A percentile compares a stretch with the other conserved stretches of the same genome.
Evolutionary conservation across 2,329 filamentous ascomycete species (phyloP).

Genomic region (Ustulina deusta): DNA sequence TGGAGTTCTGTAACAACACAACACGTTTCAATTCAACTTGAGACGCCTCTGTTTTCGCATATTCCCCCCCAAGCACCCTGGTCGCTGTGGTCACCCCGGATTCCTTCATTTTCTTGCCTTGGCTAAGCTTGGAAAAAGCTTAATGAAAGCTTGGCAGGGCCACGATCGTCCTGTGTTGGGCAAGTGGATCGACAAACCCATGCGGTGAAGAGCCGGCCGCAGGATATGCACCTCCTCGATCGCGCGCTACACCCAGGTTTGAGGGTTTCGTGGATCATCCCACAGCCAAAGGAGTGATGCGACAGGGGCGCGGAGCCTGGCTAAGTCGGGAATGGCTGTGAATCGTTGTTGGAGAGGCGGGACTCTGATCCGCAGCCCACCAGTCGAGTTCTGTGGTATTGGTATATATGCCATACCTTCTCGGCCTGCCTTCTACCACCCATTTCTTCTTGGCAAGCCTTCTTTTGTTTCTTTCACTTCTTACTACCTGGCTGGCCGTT

Average conservation of each 20-base stretch:
- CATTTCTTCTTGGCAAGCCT: conserved; percentile 26
- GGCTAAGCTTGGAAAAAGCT: conserved; percentile 35
- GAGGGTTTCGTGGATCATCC: conserved; percentile 25
- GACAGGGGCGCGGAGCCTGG: conserved; percentile 21
- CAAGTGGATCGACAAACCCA: conserved; percentile 20
- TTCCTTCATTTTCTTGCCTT: conserved; percentile 21
- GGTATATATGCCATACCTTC: conserved; percentile 33
- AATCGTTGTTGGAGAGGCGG: neutral
- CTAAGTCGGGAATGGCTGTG: conserved; percentile 15
- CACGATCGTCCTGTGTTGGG: conserved; percentile 10
- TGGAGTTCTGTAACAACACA: conserved; percentile 32
- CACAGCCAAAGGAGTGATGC: conserved; percentile 23
- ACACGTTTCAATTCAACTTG: conserved; percentile 33
- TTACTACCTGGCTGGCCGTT: conserved; percentile 29
- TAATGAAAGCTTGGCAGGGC: conserved; percentile 14
- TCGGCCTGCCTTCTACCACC: neutral
- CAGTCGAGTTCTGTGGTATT: neutral
- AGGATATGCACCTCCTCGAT: conserved; percentile 6
- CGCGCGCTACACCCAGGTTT: conserved; percentile 20
- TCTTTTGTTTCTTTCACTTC: conserved; percentile 32
- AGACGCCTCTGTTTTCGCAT: conserved; percentile 29
- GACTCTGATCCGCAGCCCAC: neutral
- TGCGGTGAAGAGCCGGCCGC: neutral
- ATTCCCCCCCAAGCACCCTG: conserved; percentile 14
- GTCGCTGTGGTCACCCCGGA: conserved; percentile 21